Base-by-base conservation (phyloP, 768 basidiomycete genomes). In the Lactarius sp. region DNA sequence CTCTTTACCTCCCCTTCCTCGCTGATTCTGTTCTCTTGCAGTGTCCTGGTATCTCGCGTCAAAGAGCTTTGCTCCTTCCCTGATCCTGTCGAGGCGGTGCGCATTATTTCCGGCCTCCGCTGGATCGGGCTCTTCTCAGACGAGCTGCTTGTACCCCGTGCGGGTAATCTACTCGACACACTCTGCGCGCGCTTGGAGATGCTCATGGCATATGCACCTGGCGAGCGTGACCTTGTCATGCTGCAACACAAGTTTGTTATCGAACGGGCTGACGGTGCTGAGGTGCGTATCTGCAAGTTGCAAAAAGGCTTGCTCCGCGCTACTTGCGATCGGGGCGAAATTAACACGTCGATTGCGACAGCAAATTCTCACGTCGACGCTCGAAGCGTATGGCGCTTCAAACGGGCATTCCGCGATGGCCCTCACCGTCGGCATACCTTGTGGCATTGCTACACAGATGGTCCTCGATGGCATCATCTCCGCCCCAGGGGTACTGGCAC, bases 211-310 rank as follows among this genome's bases (percentile, higher is more conserved):
- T 98, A 96, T 77, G 90, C 87, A 66, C 76, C 80, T 52, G 92
- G 92, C 66, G 94, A 98, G 76, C 87, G 92, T 12, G 96, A 99
- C 75, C 84, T 98, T 65, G 92, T 99, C 64, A 92, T 98, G 87
- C 85, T 99, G 59, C 96, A 98, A 77, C 96, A 99, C 83, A 96
- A 95, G 79, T 98, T 99, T 73, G 77, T 92, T 69, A 87, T 98
- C 42, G 87, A 94, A 73, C 90, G 89, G 83, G 80, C 83, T 39
- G 92, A 98, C 71, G 94, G 96, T 52, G 81, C 76, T 53, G 78
- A 82, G 76, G 88, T 86, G 64, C 56, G 82, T 69, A 52, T 41
- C 36, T 20, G 9, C 14, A 8, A 10, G 41, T 10, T 20, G 10
- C 10, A 33, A 27, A 20, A 47, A 41, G 37, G 58, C 18, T 42